Conservation (phyloP, 2,329 filamentous ascomycete genomes). For the Penicillium sp. region DNA sequence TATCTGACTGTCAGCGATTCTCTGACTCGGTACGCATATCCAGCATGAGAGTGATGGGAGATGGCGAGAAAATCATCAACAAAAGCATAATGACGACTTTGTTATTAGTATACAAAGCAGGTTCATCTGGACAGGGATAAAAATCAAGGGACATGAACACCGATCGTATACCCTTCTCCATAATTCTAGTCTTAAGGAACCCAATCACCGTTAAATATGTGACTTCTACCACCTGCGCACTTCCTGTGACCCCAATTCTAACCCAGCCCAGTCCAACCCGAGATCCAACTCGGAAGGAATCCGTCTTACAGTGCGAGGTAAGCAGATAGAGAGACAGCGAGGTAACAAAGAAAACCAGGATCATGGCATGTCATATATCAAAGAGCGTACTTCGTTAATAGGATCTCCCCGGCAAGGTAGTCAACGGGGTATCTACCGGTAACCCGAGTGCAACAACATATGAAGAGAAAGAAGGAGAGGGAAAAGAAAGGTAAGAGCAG, state of each 20-base stretch:
- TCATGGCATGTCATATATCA: conserved; percentile 1
- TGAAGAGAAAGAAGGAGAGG: neutral
- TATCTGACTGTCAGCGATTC: too few species aligned
- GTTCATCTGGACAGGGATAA: too few species aligned
- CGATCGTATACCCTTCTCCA: too few species aligned
- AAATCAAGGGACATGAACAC: too few species aligned
- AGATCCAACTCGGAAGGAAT: neutral
- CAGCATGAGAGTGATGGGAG: too few species aligned
- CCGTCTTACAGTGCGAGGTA: neutral
- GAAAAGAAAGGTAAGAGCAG: neutral
- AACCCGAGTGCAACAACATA: neutral
- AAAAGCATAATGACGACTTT: too few species aligned
- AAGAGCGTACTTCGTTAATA: conserved; percentile 4
- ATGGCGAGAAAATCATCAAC: too few species aligned
- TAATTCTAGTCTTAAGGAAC: neutral
- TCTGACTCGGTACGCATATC: too few species aligned
- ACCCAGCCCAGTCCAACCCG: neutral
- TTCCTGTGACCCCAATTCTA: neutral
- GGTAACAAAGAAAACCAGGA: neutral
- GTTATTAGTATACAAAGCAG: too few species aligned
- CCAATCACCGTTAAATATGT: neutral
- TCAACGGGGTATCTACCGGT: neutral
- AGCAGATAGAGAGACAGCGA: neutral
- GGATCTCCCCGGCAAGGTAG: neutral
- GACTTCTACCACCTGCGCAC: neutral